These are phyloP conservation scores for Boechera stricta DNA, from an alignment of 345 rosid genomes.

Conservation along the genomic window DNA sequence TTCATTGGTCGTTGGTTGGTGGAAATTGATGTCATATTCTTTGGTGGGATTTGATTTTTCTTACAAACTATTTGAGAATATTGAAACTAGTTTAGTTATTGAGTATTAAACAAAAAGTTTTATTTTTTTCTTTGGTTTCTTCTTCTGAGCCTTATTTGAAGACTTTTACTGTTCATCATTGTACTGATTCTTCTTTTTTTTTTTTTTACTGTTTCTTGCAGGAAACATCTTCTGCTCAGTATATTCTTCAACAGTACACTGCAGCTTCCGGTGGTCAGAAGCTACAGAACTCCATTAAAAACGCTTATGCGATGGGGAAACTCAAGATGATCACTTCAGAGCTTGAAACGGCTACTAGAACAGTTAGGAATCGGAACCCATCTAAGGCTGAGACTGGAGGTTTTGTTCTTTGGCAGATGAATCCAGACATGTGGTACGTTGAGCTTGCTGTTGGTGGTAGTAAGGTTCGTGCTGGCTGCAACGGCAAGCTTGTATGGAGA, in stretches of 20 bases:
- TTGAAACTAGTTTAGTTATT: conserved; percentile 19
- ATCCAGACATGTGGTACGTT: conserved; percentile 97
- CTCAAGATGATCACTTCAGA: conserved; percentile 79
- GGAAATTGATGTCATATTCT: conserved; percentile 39
- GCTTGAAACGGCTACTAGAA: conserved; percentile 71
- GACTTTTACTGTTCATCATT: conserved; percentile 29
- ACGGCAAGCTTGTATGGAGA: conserved; percentile 91
- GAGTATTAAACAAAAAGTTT: conserved; percentile 9
- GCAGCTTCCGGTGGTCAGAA: conserved; percentile 92
- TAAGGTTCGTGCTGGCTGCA: conserved; percentile 91
- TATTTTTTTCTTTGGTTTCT: not conserved
- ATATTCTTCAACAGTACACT: conserved; percentile 86
- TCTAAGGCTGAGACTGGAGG: conserved; percentile 77
- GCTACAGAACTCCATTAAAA: conserved; percentile 73
- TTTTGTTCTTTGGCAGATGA: conserved; percentile 96
- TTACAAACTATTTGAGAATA: conserved; percentile 10
- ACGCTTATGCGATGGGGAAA: conserved; percentile 94
- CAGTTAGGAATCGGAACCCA: conserved; percentile 66
- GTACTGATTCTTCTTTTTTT: not conserved
- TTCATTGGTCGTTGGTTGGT: conserved; percentile 42
- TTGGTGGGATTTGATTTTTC: conserved; percentile 38
- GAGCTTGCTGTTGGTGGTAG: conserved; percentile 87
- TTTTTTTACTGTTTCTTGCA: conserved; percentile 37
- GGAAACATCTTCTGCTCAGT: conserved; percentile 94
- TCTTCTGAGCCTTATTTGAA: not conserved